Conservation (phyloP, 2,329 filamentous ascomycete species). For the Pseudocercospora musae region DNA sequence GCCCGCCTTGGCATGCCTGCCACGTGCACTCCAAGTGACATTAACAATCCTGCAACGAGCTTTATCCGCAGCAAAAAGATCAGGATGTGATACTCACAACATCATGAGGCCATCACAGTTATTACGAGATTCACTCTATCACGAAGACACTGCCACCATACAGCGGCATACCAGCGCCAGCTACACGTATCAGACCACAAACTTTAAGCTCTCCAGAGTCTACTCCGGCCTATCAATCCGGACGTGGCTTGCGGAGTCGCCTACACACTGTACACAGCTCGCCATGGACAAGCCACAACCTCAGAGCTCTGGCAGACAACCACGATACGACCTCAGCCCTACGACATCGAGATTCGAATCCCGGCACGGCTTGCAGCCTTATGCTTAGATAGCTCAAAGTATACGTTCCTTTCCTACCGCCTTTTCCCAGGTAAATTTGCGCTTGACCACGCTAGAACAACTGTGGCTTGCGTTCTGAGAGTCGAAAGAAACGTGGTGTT, state of each 20-base stretch:
- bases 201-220: background rate
- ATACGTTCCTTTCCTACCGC: background rate
- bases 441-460: background rate
- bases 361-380: background rate
- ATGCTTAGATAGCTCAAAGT: background rate
- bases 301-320: conserved; percentile 4
- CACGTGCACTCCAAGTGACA: background rate
- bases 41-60: background rate
- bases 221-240: conserved; percentile 1
- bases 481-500: conserved; percentile 1
- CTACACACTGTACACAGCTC: conserved; percentile 4
- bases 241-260: conserved; percentile 14
- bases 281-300: conserved; percentile 6
- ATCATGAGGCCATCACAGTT: background rate
- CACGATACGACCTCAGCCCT: conserved; percentile 8
- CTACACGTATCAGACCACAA: conserved; percentile 3
- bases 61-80: background rate
- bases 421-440: too few species aligned
- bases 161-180: background rate
- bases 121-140: background rate
- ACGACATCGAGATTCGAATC: background rate
- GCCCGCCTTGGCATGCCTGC: background rate
- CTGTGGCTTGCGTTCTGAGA: background rate
- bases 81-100: background rate
- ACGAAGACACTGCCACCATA: background rate